Conservation (phyloP, 2,329 filamentous ascomycete species). For the Amauroascus verrucosus region DNA sequence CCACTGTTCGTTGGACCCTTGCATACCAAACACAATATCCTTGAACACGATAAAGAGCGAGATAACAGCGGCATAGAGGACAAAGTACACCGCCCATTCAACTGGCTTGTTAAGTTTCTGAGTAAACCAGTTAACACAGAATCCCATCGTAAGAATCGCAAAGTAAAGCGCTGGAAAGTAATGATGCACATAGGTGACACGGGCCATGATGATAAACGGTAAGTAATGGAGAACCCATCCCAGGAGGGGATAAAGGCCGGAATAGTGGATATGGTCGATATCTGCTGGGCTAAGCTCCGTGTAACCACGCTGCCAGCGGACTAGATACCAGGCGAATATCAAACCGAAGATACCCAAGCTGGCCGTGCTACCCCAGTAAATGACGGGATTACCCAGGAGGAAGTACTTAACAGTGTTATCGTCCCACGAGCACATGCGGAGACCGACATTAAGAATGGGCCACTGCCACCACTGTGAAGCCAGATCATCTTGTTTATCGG, state of each 20-base stretch:
- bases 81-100: slow-evolving; percentile 59
- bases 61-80: slow-evolving; percentile 64
- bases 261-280: slow-evolving; percentile 89
- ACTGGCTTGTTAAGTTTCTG: slow-evolving; percentile 54
- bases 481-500: slow-evolving; percentile 97
- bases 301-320: slow-evolving; percentile 95
- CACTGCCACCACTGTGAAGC: slow-evolving; percentile 98
- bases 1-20: slow-evolving; percentile 72
- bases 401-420: slow-evolving; percentile 96
- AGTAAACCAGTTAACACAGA: slow-evolving; percentile 75
- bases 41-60: slow-evolving; percentile 84
- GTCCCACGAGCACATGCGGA: slow-evolving; percentile 98
- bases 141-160: slow-evolving; percentile 79
- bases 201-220: slow-evolving; percentile 93
- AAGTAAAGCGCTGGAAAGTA: slow-evolving; percentile 99
- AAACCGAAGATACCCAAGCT: slow-evolving; percentile 63
- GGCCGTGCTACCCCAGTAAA: slow-evolving; percentile 89
- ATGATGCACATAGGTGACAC: slow-evolving; percentile 98
- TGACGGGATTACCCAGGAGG: slow-evolving; percentile 87
- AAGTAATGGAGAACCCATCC: slow-evolving; percentile 96
- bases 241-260: slow-evolving; percentile 78
- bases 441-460: slow-evolving; percentile 87
- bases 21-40: slow-evolving; percentile 94
- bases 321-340: slow-evolving; percentile 69
- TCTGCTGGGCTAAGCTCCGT: slow-evolving; percentile 67